Evolutionary conservation across 202 grass and related monocot species (phyloP).

Genomic region (Panicum virgatum): DNA sequence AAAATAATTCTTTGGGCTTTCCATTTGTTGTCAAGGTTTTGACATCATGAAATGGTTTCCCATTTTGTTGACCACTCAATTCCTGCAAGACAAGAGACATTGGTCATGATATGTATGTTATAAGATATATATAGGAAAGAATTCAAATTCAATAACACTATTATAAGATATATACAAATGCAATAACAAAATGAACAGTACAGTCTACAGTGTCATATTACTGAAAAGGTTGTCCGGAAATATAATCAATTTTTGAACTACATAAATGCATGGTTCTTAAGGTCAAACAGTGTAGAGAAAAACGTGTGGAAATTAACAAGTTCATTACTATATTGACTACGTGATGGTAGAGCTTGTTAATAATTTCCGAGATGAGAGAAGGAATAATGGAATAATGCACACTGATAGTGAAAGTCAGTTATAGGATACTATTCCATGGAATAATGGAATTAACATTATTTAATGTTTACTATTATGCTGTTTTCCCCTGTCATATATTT

Average conservation of each 20-base stretch:
- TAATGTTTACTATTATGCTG: background rate
- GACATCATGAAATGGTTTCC: slow-evolving; percentile 78
- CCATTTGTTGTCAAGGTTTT: slow-evolving; percentile 77
- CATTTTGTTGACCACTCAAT: slow-evolving; percentile 58
- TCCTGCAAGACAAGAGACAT: slow-evolving; percentile 43
- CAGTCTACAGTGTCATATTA: background rate
- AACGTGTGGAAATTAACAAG: background rate
- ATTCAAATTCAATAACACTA: background rate
- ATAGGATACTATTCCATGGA: background rate
- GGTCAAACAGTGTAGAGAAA: background rate
- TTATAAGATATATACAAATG: background rate
- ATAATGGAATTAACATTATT: background rate
- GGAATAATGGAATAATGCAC: no score
- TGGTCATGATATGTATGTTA: background rate
- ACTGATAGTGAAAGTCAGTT: background rate
- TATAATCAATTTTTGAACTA: background rate
- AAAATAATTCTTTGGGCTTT: slow-evolving; percentile 87
- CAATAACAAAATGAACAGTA: background rate
- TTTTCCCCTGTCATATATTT: slow-evolving; percentile 12
- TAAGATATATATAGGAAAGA: background rate
- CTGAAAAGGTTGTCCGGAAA: background rate
- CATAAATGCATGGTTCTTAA: background rate
- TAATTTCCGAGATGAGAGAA: background rate
- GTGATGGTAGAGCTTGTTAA: background rate
- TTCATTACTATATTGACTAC: background rate